phyloP scores from a whole-genome alignment of 495 filamentous ascomycete species.

The Trichoderma gamsii region DNA sequence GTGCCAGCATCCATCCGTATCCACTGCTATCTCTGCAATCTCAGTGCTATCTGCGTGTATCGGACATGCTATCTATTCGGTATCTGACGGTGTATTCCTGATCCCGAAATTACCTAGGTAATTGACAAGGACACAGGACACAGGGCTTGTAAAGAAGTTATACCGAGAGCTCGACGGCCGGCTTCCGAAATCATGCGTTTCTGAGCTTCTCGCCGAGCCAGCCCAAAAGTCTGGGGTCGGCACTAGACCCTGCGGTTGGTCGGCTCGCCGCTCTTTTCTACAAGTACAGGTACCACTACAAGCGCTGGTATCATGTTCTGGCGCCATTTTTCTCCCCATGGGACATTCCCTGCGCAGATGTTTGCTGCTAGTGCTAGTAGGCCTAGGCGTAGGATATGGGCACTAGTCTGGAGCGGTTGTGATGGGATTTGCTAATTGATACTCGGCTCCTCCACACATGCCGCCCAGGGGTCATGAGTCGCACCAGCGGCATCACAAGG shows the following conservation, averaged over 20 bases:
- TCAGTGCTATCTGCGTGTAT: not conserved
- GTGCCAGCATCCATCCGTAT: not conserved
- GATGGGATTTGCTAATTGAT: not conserved
- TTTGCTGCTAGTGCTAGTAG: too few species aligned
- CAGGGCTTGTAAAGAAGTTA: too few species aligned
- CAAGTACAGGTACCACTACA: not conserved
- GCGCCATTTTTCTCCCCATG: slow-evolving; percentile 13
- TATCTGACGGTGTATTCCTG: too few species aligned
- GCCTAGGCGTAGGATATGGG: too few species aligned
- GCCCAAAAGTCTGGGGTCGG: not conserved
- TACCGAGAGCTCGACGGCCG: too few species aligned
- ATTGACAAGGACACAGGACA: too few species aligned
- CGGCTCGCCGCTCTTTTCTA: not conserved
- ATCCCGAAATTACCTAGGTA: too few species aligned
- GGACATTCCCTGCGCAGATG: not conserved
- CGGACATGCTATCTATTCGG: not conserved
- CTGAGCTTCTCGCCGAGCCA: not conserved
- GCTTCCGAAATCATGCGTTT: too few species aligned
- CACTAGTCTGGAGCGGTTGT: not conserved
- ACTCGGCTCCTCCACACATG: slow-evolving; percentile 7
- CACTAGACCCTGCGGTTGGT: not conserved
- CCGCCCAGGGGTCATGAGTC: not conserved
- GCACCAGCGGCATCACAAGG: not conserved
- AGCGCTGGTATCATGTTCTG: not conserved
- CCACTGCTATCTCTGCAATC: slow-evolving; percentile 5